phyloP scores from a whole-genome alignment of 2,329 filamentous ascomycete species.

The Trichoderma atrobrunneum region DNA sequence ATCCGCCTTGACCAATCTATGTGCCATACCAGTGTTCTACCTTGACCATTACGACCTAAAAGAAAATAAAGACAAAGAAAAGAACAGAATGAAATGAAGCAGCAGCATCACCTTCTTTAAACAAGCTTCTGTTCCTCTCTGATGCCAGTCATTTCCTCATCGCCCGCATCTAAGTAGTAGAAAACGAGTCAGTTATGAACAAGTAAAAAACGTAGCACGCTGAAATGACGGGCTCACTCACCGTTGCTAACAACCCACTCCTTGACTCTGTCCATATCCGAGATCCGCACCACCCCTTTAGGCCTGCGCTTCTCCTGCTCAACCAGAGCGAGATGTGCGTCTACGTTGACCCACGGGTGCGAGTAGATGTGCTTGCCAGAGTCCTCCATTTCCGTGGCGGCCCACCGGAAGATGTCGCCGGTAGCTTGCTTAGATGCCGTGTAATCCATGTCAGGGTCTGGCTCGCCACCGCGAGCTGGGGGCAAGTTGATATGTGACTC shows the following conservation, averaged over 20 bases:
- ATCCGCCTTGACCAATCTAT: neutral
- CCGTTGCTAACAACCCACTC: neutral
- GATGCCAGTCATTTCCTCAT: neutral
- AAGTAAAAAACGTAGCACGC: neutral
- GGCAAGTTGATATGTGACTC: neutral
- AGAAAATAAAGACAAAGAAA: neutral
- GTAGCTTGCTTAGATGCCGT: neutral
- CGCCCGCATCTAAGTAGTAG: neutral
- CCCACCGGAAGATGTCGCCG: constrained; percentile 8
- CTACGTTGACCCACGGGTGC: constrained; percentile 4
- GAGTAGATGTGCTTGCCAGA: constrained; percentile 2
- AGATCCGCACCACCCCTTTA: neutral
- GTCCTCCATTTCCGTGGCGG: constrained; percentile 6
- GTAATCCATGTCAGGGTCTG: neutral
- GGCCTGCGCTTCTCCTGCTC: neutral
- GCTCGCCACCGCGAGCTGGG: neutral
- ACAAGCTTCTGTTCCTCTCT: neutral
- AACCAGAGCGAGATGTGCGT: neutral
- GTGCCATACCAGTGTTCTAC: neutral
- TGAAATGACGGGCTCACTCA: neutral
- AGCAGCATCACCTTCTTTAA: neutral
- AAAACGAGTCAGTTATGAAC: neutral
- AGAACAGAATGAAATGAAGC: too few species aligned
- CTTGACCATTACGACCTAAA: neutral
- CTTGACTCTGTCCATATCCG: neutral